These are phyloP conservation scores for Mrakia blollopis DNA, from an alignment of 768 basidiomycete genomes.

Conservation along the genomic window DNA sequence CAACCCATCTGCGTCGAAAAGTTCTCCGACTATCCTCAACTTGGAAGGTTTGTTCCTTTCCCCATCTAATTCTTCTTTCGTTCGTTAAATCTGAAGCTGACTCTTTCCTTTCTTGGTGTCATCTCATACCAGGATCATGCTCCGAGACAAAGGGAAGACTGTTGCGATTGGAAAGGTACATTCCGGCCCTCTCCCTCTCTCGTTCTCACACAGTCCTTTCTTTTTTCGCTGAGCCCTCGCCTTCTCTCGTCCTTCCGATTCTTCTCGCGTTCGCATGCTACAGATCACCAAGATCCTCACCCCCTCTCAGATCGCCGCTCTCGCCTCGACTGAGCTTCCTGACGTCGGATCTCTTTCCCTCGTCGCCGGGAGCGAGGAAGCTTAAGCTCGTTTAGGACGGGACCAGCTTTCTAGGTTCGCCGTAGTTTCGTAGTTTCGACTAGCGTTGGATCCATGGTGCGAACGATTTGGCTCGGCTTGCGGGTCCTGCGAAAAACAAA, in stretches of 20 bases:
- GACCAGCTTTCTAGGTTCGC: too few species aligned
- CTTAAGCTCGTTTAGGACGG: too few species aligned
- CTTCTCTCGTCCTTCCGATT: neutral
- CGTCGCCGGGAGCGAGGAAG: too few species aligned
- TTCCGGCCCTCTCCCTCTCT: neutral
- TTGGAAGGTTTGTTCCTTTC: constrained; percentile 53
- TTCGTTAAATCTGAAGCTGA: neutral
- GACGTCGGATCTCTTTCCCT: neutral
- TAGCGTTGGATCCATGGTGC: too few species aligned
- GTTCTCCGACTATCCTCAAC: constrained; percentile 82
- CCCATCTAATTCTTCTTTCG: too few species aligned
- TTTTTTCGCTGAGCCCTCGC: constrained; percentile 24
- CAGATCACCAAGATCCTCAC: constrained; percentile 50
- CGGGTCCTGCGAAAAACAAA: too few species aligned
- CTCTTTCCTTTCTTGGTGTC: neutral
- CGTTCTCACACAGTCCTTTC: too few species aligned
- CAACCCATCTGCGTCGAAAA: constrained; percentile 82
- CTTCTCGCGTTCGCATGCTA: constrained; percentile 51
- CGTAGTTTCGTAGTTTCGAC: too few species aligned
- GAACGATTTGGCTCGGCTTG: too few species aligned
- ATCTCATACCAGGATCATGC: constrained; percentile 61
- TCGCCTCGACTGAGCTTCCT: neutral
- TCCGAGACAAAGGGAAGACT: constrained; percentile 78
- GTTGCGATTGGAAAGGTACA: constrained; percentile 33
- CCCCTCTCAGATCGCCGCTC: constrained; percentile 28